These are phyloP conservation scores for Erodium maritimum DNA, from an alignment of 345 rosid species.

Conservation along the genomic window DNA sequence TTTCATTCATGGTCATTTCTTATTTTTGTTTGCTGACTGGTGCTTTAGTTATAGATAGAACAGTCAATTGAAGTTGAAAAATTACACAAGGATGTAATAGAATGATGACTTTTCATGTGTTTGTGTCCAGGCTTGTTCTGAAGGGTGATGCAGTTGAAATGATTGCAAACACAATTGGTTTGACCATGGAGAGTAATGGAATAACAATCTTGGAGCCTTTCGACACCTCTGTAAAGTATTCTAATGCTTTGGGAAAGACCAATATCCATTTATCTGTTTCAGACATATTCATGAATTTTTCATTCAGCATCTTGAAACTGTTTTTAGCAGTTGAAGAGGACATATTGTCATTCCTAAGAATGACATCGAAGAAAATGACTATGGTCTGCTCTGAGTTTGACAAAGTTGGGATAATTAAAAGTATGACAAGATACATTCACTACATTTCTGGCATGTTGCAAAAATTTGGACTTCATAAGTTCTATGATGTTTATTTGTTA, in stretches of 20 bases:
- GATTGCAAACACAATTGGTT: constrained; percentile 71
- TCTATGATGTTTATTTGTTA: constrained; percentile 16
- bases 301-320: constrained; percentile 85
- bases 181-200: constrained; percentile 95
- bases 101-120: constrained; percentile 10
- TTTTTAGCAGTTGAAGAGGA: constrained; percentile 94
- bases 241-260: constrained; percentile 88
- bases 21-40: not conserved
- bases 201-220: constrained; percentile 92
- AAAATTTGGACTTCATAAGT: not conserved
- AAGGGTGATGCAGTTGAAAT: constrained; percentile 69
- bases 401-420: constrained; percentile 69
- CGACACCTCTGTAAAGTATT: constrained; percentile 59
- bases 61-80: not conserved
- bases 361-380: constrained; percentile 75
- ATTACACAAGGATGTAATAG: constrained; percentile 3
- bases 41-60: not conserved
- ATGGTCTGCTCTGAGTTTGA: constrained; percentile 79
- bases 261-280: constrained; percentile 64
- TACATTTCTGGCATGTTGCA: not conserved
- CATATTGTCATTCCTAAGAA: constrained; percentile 76
- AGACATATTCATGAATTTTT: constrained; percentile 84
- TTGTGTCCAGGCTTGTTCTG: constrained; percentile 48
- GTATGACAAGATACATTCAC: constrained; percentile 24
- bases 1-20: not conserved